A percentile compares a stretch with the other conserved stretches of the same genome.
phyloP scores from a whole-genome alignment of 2,329 filamentous ascomycete species.

The Penicillium nordicum region DNA sequence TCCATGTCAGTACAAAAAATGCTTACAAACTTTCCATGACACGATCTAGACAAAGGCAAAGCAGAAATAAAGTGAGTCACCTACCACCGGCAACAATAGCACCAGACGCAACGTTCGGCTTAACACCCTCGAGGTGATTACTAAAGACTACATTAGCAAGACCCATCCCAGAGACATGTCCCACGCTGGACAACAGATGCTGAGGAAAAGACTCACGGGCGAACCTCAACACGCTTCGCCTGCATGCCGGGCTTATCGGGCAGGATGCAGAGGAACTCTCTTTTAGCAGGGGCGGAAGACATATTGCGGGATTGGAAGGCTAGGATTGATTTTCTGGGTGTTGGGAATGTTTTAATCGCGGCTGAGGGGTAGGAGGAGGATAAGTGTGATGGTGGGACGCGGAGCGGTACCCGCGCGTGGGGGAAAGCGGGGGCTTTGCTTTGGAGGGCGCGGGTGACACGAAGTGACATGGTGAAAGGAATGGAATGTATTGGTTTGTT shows the following conservation, averaged over 20 bases:
- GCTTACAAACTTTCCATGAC: not conserved
- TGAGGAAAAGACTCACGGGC: constrained; percentile 25
- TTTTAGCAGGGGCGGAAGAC: constrained; percentile 39
- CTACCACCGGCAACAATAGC: constrained; percentile 63
- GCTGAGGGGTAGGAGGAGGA: not conserved
- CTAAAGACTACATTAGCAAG: constrained; percentile 24
- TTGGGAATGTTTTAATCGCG: not conserved
- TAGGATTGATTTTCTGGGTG: not conserved
- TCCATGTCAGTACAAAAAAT: not conserved
- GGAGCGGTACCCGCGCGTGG: constrained; percentile 18
- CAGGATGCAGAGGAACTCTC: constrained; percentile 66
- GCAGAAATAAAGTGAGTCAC: constrained; percentile 20
- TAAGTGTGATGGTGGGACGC: constrained; percentile 8
- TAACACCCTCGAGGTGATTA: constrained; percentile 57
- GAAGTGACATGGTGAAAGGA: not conserved
- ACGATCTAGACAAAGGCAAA: not conserved
- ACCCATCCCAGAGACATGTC: not conserved
- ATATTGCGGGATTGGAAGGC: constrained; percentile 18
- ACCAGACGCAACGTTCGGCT: constrained; percentile 53
- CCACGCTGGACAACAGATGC: not conserved
- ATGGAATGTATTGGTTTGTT: not conserved
- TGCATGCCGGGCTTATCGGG: constrained; percentile 62
- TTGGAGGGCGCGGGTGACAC: not conserved
- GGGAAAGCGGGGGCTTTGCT: constrained; percentile 19
- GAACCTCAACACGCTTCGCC: constrained; percentile 57